A percentile compares a stretch with the other conserved stretches of the same genome.
phyloP scores from a whole-genome alignment of 257 asterid species.

The Penstemon newberryi region DNA sequence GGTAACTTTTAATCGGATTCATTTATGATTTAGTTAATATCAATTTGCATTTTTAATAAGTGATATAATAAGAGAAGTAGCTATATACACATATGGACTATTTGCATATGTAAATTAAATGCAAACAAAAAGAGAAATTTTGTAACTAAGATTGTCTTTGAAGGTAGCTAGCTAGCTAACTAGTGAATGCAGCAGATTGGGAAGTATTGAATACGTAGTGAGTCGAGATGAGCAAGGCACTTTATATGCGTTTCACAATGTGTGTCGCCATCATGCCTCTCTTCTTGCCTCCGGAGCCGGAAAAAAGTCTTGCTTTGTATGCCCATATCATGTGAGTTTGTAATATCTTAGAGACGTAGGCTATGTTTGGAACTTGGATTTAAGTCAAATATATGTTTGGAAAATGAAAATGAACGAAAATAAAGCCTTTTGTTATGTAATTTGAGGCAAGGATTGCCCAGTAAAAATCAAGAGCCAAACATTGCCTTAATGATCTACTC shows the following conservation, averaged over 20 bases:
- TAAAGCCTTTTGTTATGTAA: no score
- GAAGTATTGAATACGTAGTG: conserved; percentile 70
- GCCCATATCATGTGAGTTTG: conserved; percentile 92
- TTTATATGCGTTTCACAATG: conserved; percentile 76
- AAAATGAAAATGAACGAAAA: no score
- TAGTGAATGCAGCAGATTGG: conserved; percentile 56
- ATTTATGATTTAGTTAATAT: neutral
- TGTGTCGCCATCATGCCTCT: conserved; percentile 93
- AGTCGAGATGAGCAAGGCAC: conserved; percentile 69
- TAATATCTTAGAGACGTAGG: conserved; percentile 2
- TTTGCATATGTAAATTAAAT: neutral
- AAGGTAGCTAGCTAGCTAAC: conserved; percentile 26
- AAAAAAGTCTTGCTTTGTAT: conserved; percentile 68
- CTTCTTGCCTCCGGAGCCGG: conserved; percentile 73
- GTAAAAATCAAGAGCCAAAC: no score
- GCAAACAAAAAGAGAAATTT: neutral
- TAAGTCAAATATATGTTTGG: no score
- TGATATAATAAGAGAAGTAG: no score
- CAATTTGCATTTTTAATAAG: no score
- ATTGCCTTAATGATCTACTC: neutral
- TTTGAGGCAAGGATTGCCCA: no score
- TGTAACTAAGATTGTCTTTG: conserved; percentile 4
- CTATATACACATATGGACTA: neutral
- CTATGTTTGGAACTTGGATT: neutral
- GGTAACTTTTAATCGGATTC: conserved; percentile 40